Conservation (phyloP, 148 eudicot genomes). For the Arctostaphylos glauca region DNA sequence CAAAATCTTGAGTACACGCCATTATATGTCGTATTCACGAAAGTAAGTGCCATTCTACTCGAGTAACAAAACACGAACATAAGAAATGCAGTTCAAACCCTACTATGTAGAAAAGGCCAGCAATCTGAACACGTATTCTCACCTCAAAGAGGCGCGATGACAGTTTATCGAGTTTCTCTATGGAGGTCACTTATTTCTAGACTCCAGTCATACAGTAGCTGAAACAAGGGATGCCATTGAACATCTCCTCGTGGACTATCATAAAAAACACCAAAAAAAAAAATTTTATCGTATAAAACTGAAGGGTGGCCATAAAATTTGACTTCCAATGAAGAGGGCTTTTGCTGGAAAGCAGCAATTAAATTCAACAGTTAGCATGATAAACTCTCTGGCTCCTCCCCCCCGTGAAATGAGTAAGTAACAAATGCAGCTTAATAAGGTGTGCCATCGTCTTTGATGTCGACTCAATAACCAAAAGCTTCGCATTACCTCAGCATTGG, state of each 20-base stretch:
- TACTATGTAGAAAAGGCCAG: neutral
- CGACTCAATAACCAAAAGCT: neutral
- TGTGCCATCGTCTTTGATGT: neutral
- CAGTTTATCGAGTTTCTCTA: neutral
- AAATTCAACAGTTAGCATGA: neutral
- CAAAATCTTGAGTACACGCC: neutral
- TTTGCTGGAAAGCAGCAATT: neutral
- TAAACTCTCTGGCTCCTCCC: neutral
- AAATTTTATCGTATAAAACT: neutral
- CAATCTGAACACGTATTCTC: neutral
- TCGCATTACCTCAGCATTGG: neutral
- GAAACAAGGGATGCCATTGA: neutral
- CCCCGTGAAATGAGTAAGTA: neutral
- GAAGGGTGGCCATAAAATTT: neutral
- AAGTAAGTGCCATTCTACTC: neutral
- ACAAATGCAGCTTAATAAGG: neutral
- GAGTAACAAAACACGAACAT: neutral
- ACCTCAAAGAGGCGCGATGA: no score
- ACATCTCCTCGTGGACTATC: neutral
- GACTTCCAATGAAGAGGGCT: neutral
- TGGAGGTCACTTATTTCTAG: neutral
- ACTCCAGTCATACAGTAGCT: neutral
- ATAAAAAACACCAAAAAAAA: neutral
- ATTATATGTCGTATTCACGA: neutral
- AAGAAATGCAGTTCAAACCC: constrained; percentile 1